Conservation (phyloP, 2,329 filamentous ascomycete genomes). For the Chaetomium strumarium region DNA sequence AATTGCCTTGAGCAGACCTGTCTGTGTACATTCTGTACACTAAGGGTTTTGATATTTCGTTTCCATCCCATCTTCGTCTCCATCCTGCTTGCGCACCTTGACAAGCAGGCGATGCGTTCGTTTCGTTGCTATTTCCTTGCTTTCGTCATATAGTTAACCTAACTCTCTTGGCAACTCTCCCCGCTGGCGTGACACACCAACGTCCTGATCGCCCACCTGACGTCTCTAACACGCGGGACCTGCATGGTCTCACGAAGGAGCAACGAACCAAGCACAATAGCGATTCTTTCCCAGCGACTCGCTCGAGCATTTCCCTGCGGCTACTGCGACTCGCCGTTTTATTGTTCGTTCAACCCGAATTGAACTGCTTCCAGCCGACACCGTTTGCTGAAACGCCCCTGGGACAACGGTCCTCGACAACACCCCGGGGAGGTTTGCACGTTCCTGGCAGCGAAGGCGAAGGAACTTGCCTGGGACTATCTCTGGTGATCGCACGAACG, state of each 20-base stretch:
- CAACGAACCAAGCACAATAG: constrained; percentile 8
- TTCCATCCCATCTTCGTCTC: not conserved
- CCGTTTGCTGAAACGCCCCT: not conserved
- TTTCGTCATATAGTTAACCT: constrained; percentile 3
- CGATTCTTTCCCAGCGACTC: not conserved
- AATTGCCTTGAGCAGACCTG: too few relatives aligned
- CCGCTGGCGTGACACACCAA: constrained; percentile 15
- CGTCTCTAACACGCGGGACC: not conserved
- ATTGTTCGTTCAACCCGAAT: not conserved
- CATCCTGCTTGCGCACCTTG: constrained; percentile 3
- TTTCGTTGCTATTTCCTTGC: constrained; percentile 3
- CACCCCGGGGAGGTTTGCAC: not conserved
- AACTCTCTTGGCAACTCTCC: constrained; percentile 8
- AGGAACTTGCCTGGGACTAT: not conserved
- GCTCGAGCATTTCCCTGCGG: not conserved
- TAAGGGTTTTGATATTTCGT: not conserved
- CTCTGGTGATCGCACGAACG: constrained; percentile 3
- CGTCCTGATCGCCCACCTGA: constrained; percentile 12
- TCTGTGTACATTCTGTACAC: not conserved
- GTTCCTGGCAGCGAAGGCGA: not conserved
- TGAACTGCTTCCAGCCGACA: not conserved
- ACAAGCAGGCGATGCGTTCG: constrained; percentile 13
- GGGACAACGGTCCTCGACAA: not conserved
- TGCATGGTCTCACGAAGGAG: constrained; percentile 5
- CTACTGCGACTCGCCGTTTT: not conserved